Base-by-base conservation (phyloP, 2,329 filamentous ascomycete genomes). In the Elsinoe necatrix region DNA sequence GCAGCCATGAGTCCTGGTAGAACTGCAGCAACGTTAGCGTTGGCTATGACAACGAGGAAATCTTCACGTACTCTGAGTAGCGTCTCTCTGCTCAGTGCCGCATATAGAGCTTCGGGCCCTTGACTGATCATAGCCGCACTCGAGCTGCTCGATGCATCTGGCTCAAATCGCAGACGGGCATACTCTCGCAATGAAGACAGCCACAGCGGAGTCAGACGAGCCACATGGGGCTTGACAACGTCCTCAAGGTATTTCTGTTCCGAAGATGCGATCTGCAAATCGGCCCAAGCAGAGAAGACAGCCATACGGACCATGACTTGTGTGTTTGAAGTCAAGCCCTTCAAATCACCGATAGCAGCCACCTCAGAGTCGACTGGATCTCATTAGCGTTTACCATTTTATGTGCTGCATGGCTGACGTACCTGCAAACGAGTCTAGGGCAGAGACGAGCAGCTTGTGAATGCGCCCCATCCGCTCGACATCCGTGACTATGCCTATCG, bases 241-340 rank as follows among this genome's bases (percentile, higher is more conserved):
- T 93, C 84, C 16, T 88, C 80, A 14, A 98, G 77, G 66, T 98
- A 97, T 54, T 83, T 84, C 64, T 97, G 92, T 67, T 97, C 92
- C 3, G 83, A 84, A 71, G 92, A 97, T 23, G 93, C 90, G 60
- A 98, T 91, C 71, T 98, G 93, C 29, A 98, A 78, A 68, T 96
- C 89, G 3, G 93, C 95, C 93, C 93, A 98, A 0, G 92, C 93
- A 1, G 92, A 93, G 70, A 95, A 95, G 1, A 98, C 86, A 0
- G 93, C 86, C 82, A 97, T 93, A 71, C 95, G 95, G 56, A 98
- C 89, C 93, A 98, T 98, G 50, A 96, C 89, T 67, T 95, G 88
- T 0, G 93, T 92, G 68, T 98, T 98, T 1, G 92, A 90, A 67
- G 91, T 96, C 16, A 98, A 81, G 0, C 89, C 89, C 71, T 89